Base-by-base conservation (phyloP, 768 basidiomycete genomes). In the Leccinellum rugosiceps region DNA sequence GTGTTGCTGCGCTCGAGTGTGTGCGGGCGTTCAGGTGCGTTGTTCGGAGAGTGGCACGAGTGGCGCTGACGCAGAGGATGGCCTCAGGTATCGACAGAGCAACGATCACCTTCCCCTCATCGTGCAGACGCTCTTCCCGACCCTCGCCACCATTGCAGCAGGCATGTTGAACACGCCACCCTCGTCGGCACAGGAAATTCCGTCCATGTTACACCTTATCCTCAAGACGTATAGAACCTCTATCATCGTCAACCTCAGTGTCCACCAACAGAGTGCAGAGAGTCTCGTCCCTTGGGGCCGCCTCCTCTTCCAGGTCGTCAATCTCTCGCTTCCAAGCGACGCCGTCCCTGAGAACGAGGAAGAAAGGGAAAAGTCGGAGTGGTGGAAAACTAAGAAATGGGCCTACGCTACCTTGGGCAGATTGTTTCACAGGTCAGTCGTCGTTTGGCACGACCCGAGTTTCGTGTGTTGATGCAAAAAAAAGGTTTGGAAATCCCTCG, bases 311-410 rank as follows among this genome's bases (percentile, higher is more conserved):
- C 78, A 81, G 50, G 81, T 94, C 19, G 81, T 94, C n/a, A 86
- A 88, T 60, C 73, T 92, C 44, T 77, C 80, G 56, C 76, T 94
- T 28, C 89, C 88, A 0, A 73, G 76, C 52, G 83, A 84, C 3
- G 80, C 78, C 21, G 80, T 92, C 0, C 87, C 90, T 2, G 83
- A 80, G 28, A 84, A 90, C 56, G 82, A 85, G 59, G 88, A 92
- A 6, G 88, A 88, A 15, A 77, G 89, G 34, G 91, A 94, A 74
- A 79, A 78, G 48, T 83, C 78, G 47, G 88, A 91, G 64, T 96
- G 94, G 93, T 92, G 92, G 89, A 88, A 87, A 68, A 82, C 88
- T 9, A 95, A 95, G 76, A 96, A 96, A 68, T 95, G 93, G 94
- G 90, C 93, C 1, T 94, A 87, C 67, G 83, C 80, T n/a, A 84